phyloP scores from a whole-genome alignment of 2,329 filamentous ascomycete species.

The Seiridium unicorne region DNA sequence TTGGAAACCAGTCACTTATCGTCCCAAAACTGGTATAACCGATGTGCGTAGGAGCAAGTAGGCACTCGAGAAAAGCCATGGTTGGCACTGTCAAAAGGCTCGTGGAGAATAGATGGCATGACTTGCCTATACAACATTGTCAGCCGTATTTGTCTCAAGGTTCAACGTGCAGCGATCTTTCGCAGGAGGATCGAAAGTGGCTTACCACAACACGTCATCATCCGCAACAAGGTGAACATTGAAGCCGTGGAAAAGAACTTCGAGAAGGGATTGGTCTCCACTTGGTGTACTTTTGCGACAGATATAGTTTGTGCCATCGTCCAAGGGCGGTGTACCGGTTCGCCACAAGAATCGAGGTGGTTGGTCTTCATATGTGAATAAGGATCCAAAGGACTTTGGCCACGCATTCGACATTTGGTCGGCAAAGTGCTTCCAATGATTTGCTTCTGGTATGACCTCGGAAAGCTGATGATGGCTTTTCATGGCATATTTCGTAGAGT shows the following conservation, averaged over 20 bases:
- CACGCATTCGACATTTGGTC: background rate
- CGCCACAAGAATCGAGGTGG: background rate
- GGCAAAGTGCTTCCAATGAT: background rate
- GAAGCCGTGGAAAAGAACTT: background rate
- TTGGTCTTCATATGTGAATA: background rate
- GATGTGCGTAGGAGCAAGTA: conserved; percentile 9
- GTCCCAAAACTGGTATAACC: conserved; percentile 8
- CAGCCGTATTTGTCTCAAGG: background rate
- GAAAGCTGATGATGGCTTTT: background rate
- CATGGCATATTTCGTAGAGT: background rate
- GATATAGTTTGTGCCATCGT: background rate
- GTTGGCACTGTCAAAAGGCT: conserved; percentile 10
- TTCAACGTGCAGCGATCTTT: background rate
- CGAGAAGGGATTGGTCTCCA: background rate
- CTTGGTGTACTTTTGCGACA: conserved; percentile 6
- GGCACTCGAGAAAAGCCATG: conserved; percentile 11
- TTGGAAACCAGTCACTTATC: conserved; percentile 10
- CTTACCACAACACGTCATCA: conserved; percentile 11
- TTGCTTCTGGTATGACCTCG: background rate
- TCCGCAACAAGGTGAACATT: conserved; percentile 4
- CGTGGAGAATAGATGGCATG: conserved; percentile 8
- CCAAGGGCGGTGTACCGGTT: background rate
- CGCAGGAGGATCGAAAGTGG: background rate
- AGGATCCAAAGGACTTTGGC: background rate
- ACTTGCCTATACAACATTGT: conserved; percentile 8